These are phyloP conservation scores for Erodium maritimum DNA, from an alignment of 345 rosid species.

Conservation along the genomic window DNA sequence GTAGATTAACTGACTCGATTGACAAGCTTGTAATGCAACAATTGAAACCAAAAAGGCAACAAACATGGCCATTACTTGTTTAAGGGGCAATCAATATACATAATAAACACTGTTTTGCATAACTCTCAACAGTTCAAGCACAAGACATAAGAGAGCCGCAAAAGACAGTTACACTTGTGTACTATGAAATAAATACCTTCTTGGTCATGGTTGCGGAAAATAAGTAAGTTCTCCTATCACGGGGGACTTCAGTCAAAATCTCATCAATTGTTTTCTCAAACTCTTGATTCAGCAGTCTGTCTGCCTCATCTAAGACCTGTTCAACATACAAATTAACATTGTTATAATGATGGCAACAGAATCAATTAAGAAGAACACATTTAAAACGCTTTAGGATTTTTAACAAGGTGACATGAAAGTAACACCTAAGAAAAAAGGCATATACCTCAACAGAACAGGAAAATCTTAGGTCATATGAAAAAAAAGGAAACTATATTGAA, in stretches of 20 bases:
- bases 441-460: not conserved
- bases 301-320: conserved; percentile 95
- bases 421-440: not conserved
- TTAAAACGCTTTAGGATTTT: not conserved
- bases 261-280: conserved; percentile 84
- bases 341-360: not conserved
- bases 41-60: too few relatives aligned
- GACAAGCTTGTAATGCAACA: too few relatives aligned
- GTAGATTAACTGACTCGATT: not conserved
- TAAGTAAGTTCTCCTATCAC: conserved; percentile 57
- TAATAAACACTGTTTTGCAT: too few relatives aligned
- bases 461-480: not conserved
- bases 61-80: too few relatives aligned
- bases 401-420: not conserved
- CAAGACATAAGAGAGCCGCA: too few relatives aligned
- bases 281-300: conserved; percentile 83
- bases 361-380: not conserved
- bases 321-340: conserved; percentile 7
- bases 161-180: too few relatives aligned
- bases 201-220: conserved; percentile 99
- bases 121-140: too few relatives aligned
- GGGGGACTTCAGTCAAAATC: conserved; percentile 64
- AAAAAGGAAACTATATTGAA: too few relatives aligned
- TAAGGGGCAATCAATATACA: too few relatives aligned
- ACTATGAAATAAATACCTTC: conserved; percentile 32